Evolutionary conservation across 2,329 filamentous ascomycete genomes (phyloP).

Genomic region (Diplodia seriata): DNA sequence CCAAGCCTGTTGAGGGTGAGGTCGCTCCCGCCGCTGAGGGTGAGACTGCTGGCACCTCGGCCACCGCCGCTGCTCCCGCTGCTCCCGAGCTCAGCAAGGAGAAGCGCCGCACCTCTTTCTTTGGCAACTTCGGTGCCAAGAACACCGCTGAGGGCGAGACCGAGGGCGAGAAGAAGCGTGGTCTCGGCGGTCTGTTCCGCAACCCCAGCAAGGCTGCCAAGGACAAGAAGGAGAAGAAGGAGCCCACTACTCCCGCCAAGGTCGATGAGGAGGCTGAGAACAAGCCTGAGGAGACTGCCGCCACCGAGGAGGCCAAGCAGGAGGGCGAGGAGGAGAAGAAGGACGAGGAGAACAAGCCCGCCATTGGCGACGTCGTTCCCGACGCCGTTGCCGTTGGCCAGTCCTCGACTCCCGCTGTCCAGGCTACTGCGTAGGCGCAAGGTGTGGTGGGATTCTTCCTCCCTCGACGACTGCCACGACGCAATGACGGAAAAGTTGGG

Average conservation of each 20-base stretch:
- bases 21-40: slow-evolving; percentile 36
- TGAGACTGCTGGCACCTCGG: slow-evolving; percentile 29
- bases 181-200: slow-evolving; percentile 46
- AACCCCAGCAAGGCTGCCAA: slow-evolving; percentile 47
- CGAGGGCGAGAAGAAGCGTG: slow-evolving; percentile 39
- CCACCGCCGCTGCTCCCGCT: slow-evolving; percentile 41
- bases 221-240: slow-evolving; percentile 35
- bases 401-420: slow-evolving; percentile 49
- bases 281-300: slow-evolving; percentile 41
- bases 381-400: slow-evolving; percentile 50
- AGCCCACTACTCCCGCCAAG: slow-evolving; percentile 40
- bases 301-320: slow-evolving; percentile 39
- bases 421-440: slow-evolving; percentile 54
- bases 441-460: slow-evolving; percentile 50
- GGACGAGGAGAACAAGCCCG: slow-evolving; percentile 40
- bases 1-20: slow-evolving; percentile 38
- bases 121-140: slow-evolving; percentile 57
- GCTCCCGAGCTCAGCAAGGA: slow-evolving; percentile 54
- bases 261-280: slow-evolving; percentile 43
- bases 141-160: slow-evolving; percentile 55
- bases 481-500: slow-evolving; percentile 54
- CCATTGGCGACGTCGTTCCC: slow-evolving; percentile 49
- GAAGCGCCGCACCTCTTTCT: slow-evolving; percentile 61
- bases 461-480: slow-evolving; percentile 50
- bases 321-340: slow-evolving; percentile 35